Evolutionary conservation across 2,329 filamentous ascomycete species (phyloP), one percentile per base, ranked within the genome.

Genomic region (Alternaria novae-zelandiae): DNA sequence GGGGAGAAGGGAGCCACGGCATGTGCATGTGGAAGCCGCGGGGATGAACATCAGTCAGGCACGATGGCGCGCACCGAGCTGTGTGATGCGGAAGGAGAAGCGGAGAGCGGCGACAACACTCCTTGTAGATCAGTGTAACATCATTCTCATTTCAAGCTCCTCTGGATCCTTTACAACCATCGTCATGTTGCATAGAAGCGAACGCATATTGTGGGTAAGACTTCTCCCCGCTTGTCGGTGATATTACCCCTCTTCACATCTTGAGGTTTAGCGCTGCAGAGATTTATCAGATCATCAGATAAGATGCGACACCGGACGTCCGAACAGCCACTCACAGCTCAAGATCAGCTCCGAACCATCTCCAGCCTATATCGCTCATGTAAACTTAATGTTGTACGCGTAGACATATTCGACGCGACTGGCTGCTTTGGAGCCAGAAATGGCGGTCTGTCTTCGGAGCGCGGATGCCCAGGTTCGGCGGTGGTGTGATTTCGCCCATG

Each of bases 271-370:
- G 47, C 20, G 46, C n/a, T 13, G 11, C 15, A 36, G 41, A 13
- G 9, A 61, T 55, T 66, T 66, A 68, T 70, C 63, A 54, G 57
- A 68, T 65, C 66, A 68, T 68, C 66, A 60, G 64, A 68, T 67
- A 65, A 65, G 54, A 62, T 50, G 63, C 68, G 59, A 65, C n/a
- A 55, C 63, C 68, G 64, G 61, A 47, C 10, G 3, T 12, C 21
- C 4, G 8, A 23, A 0, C 5, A 20, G 41, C 65, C 53, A 67
- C 17, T 67, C 54, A 70, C 15, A 44, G 6, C 21, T 5, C 25
- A n/a, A 12, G 5, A 1, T 1, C n/a, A 44, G 9, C 6, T 23
- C 59, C 59, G 59, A 61, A 57, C 59, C 43, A 57, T 57, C 59
- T 61, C 54, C 54, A 30, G 25, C 36, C 53, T 23, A 23, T 25